Base-by-base conservation (phyloP, 441 rosid genomes). In the Lepidium campestre region DNA sequence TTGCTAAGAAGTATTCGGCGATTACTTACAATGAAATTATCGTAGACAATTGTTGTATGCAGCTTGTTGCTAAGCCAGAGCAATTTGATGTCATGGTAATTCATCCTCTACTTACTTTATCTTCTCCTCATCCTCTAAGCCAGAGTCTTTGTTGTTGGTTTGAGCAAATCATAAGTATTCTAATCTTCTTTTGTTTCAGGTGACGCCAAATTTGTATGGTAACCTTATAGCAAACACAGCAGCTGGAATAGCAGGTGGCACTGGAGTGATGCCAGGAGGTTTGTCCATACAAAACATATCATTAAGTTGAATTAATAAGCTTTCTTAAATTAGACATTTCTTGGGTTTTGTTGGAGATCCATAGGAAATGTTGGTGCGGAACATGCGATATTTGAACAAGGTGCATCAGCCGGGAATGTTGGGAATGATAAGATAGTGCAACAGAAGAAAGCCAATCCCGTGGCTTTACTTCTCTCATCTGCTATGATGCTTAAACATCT, bases 251-350 rank as follows among this genome's bases (percentile, higher is more conserved):
- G 99, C 97, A 50, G 99, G 99, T 67, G 98, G 99, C 37, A 91
- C 99, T 14, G 97, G 99, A 70, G 87, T 94, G 68, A 94, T 94
- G 99, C 97, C 99, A 5, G 99, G 99, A 94, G 99, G 99, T 94
- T 87, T 32, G 57, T 18, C 4, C 23, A 54, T 54, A 29, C 3
- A 1, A 15, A 2, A 7, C 34, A 29, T 19, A 11, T 17, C 34
- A 29, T 20, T 22, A n/a, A 7, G 36, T 32, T 29, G 1, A 45
- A 56, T 32, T 37, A 22, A 0, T 4, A 23, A 34, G 0, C 19
- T 48, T 48, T 57, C 4, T 44, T 17, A 11, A 4, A 2, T 10
- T 50, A 25, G 62, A 41, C 23, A 17, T 9, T 0, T 34, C 1
- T 20, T 58, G 52, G 15, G 34, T 6, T 18, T 13, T 42, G 15